Conservation (phyloP, 1,139 yeast species). For the Waltiozyma sp. region DNA sequence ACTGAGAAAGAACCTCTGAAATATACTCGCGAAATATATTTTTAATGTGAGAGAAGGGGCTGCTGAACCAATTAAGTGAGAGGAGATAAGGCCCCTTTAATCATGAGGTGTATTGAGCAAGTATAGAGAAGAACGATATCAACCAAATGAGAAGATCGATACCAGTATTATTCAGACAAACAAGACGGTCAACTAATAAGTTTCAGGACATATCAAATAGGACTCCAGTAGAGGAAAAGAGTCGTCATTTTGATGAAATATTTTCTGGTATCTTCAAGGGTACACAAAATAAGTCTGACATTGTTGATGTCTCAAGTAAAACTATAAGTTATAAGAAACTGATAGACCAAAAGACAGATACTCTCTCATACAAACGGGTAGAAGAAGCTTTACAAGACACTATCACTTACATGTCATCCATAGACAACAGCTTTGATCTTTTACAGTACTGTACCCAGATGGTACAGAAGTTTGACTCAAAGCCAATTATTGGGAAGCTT, state of each 20-base stretch:
- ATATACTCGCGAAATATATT: too few relatives aligned
- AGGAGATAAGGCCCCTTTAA: too few relatives aligned
- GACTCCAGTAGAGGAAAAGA: neutral
- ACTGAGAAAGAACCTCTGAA: too few relatives aligned
- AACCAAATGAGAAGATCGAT: too few relatives aligned
- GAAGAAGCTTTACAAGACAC: neutral
- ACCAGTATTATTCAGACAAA: neutral
- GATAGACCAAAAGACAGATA: neutral
- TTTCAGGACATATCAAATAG: constrained; percentile 5
- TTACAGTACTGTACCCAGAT: neutral
- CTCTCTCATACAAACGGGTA: neutral
- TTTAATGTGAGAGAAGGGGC: too few relatives aligned
- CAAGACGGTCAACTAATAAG: neutral
- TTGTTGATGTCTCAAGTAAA: neutral
- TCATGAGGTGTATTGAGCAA: too few relatives aligned
- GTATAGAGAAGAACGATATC: too few relatives aligned
- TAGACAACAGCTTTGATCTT: neutral
- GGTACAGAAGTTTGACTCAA: neutral
- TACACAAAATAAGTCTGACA: neutral
- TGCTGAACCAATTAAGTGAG: too few relatives aligned
- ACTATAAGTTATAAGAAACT: neutral
- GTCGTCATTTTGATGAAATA: neutral
- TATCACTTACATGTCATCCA: neutral
- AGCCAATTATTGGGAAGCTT: neutral
- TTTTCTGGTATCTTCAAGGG: neutral